phyloP scores from a whole-genome alignment of 306 rosid species.

The Malus sylvestris region DNA sequence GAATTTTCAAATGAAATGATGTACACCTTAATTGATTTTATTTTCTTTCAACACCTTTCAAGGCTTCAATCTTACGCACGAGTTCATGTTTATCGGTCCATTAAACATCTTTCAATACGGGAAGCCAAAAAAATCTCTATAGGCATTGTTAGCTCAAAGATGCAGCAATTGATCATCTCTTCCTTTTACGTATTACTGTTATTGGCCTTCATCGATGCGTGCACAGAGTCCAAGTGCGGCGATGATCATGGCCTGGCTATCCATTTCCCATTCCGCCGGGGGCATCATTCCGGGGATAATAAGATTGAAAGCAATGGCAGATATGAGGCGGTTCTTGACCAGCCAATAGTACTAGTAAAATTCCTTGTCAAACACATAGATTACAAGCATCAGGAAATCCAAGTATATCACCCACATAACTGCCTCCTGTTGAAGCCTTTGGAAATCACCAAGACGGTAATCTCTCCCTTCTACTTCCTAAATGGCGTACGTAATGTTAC shows the following conservation, averaged over 20 bases:
- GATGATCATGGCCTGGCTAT: neutral
- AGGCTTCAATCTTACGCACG: neutral
- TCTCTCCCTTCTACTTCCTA: too few relatives aligned
- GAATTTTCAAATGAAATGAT: too few relatives aligned
- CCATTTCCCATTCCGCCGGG: conserved; percentile 28
- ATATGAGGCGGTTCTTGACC: neutral
- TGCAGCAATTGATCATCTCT: neutral
- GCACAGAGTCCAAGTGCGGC: conserved; percentile 21
- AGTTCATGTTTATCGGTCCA: neutral
- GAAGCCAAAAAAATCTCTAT: neutral
- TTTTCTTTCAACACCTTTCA: neutral
- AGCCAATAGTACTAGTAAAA: neutral
- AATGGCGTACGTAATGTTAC: neutral
- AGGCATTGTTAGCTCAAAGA: neutral
- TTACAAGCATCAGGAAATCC: conserved; percentile 22
- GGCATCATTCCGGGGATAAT: conserved; percentile 9
- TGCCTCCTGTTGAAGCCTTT: conserved; percentile 11
- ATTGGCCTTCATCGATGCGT: neutral
- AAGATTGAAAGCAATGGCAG: neutral
- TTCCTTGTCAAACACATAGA: conserved; percentile 21
- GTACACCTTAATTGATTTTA: neutral
- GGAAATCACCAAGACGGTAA: conserved; percentile 2
- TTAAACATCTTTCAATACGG: neutral
- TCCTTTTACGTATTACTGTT: conserved; percentile 1
- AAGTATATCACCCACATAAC: neutral